A percentile compares a stretch with the other conserved stretches of the same genome.
phyloP scores from a whole-genome alignment of 495 filamentous ascomycete genomes.

The Amphirosellinia nigrospora region DNA sequence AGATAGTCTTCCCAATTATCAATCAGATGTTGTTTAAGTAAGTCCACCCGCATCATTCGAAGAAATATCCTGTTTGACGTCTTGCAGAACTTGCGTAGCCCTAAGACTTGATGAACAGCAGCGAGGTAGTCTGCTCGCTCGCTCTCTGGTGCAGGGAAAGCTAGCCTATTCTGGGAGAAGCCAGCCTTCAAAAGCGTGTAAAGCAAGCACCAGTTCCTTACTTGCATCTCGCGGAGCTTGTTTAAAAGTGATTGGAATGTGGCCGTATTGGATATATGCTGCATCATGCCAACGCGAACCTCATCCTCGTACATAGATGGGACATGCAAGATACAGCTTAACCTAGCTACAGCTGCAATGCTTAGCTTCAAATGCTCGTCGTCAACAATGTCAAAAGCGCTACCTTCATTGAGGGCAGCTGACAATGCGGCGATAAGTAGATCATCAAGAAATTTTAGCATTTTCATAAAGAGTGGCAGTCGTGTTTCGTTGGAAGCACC shows the following conservation, averaged over 20 bases:
- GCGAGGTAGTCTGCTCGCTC: slow-evolving; percentile 77
- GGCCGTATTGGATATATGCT: slow-evolving; percentile 42
- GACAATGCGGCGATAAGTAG: slow-evolving; percentile 69
- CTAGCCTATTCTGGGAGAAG: slow-evolving; percentile 66
- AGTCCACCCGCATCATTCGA: slow-evolving; percentile 84
- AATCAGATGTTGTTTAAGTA: slow-evolving; percentile 66
- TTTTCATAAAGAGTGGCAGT: slow-evolving; percentile 69
- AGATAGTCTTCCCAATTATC: slow-evolving; percentile 79
- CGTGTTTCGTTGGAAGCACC: slow-evolving; percentile 67
- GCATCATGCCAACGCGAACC: slow-evolving; percentile 70
- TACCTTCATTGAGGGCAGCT: slow-evolving; percentile 68
- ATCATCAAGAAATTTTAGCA: slow-evolving; percentile 78
- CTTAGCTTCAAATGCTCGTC: slow-evolving; percentile 75
- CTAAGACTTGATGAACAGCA: slow-evolving; percentile 82
- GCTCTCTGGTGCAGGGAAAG: slow-evolving; percentile 67
- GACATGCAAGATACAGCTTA: slow-evolving; percentile 75
- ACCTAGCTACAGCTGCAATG: slow-evolving; percentile 67
- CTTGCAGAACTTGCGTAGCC: slow-evolving; percentile 84
- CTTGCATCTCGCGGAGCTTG: slow-evolving; percentile 86
- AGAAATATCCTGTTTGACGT: slow-evolving; percentile 84
- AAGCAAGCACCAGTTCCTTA: slow-evolving; percentile 83
- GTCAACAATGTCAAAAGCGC: slow-evolving; percentile 82
- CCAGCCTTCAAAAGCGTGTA: slow-evolving; percentile 77
- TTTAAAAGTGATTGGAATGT: slow-evolving; percentile 63
- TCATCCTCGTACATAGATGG: slow-evolving; percentile 84